Percentiles rank a stretch among this genome's conserved stretches.
phyloP scores from a whole-genome alignment of 148 eudicot genomes.

The Beta vulgaris region DNA sequence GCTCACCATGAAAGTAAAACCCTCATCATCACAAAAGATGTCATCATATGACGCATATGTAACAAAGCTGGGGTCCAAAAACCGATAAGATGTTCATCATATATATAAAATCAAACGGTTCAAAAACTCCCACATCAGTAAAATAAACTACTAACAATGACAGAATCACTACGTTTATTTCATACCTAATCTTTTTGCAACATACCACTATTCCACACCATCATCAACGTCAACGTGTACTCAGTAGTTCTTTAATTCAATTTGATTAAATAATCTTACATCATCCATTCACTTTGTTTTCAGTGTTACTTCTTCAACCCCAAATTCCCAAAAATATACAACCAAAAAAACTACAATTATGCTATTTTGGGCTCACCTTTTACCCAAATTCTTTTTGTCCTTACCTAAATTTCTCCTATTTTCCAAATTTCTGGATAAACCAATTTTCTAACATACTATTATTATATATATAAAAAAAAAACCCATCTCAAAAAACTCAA shows the following conservation, averaged over 20 bases:
- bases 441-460: too few species aligned
- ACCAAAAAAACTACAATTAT: too few species aligned
- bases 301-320: too few species aligned
- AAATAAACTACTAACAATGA: neutral
- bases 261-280: neutral
- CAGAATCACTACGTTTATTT: too few species aligned
- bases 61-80: neutral
- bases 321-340: too few species aligned
- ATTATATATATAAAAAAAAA: neutral
- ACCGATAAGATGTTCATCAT: neutral
- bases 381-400: conserved; percentile 11
- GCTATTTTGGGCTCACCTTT: conserved; percentile 4
- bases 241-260: neutral
- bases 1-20: neutral
- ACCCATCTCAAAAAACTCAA: too few species aligned
- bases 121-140: neutral
- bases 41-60: neutral
- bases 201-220: neutral
- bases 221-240: neutral
- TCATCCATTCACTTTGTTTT: neutral
- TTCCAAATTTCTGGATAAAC: neutral
- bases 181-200: too few species aligned
- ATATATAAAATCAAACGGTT: neutral
- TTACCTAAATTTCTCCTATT: conserved; percentile 11
- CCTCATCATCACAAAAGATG: neutral